A percentile compares a stretch with the other conserved stretches of the same genome.
Evolutionary conservation across 768 basidiomycete species (phyloP).

Genomic region (Royoungia palumana): DNA sequence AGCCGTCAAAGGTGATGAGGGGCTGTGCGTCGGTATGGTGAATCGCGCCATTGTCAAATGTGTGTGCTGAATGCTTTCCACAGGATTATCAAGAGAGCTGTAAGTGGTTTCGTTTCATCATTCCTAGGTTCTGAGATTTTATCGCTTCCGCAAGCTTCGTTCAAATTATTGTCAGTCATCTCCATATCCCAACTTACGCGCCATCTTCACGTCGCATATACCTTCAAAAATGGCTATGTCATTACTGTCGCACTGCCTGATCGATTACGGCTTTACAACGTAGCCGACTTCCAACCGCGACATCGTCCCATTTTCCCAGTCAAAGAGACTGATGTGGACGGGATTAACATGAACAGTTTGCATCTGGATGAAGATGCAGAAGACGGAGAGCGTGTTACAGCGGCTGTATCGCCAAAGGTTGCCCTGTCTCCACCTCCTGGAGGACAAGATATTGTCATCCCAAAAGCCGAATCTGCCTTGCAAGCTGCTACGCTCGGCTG

Average conservation of each 20-base stretch:
- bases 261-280: slow-evolving; percentile 44
- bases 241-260: slow-evolving; percentile 43
- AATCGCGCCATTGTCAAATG: neutral
- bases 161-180: slow-evolving; percentile 55
- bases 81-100: slow-evolving; percentile 79
- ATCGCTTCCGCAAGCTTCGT: slow-evolving; percentile 48
- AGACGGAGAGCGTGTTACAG: slow-evolving; percentile 15
- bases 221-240: slow-evolving; percentile 50
- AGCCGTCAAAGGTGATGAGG: slow-evolving; percentile 40
- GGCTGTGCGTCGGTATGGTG: slow-evolving; percentile 58
- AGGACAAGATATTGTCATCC: slow-evolving; percentile 24
- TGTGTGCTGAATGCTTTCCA: slow-evolving; percentile 1
- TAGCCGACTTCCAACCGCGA: slow-evolving; percentile 44
- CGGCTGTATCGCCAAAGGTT: neutral
- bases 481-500: slow-evolving; percentile 42
- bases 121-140: slow-evolving; percentile 2
- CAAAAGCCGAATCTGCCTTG: slow-evolving; percentile 23
- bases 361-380: slow-evolving; percentile 30
- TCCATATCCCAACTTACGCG: slow-evolving; percentile 39
- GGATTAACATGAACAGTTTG: slow-evolving; percentile 20
- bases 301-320: slow-evolving; percentile 41
- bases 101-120: slow-evolving; percentile 33
- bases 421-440: slow-evolving; percentile 16
- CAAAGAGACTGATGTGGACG: slow-evolving; percentile 25
- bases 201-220: slow-evolving; percentile 42